Evolutionary conservation across 768 basidiomycete genomes (phyloP).

Genomic region (Boletus vermiculosoides): DNA sequence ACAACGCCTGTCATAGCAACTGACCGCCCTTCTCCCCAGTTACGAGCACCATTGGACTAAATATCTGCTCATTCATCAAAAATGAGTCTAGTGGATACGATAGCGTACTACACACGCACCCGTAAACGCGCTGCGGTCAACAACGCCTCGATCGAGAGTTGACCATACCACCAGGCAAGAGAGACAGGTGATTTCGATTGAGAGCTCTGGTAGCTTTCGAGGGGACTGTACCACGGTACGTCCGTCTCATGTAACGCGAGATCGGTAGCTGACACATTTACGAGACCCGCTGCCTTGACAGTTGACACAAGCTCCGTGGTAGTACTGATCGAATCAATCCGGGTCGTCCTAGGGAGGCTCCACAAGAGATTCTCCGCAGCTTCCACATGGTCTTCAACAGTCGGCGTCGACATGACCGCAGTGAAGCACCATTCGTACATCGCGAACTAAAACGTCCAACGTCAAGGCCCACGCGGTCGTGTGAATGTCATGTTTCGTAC

Average conservation of each 20-base stretch:
- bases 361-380: background rate
- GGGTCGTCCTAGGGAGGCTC: background rate
- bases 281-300: background rate
- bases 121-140: conserved; percentile 2
- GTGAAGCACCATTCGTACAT: conserved; percentile 9
- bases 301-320: background rate
- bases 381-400: background rate
- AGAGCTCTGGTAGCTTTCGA: background rate
- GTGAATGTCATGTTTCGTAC: background rate
- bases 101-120: background rate
- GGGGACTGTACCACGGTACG: conserved; percentile 6
- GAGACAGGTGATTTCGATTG: background rate
- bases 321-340: background rate
- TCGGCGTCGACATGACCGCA: background rate
- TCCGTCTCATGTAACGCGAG: background rate
- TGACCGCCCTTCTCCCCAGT: background rate
- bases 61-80: background rate
- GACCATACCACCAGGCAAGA: conserved; percentile 4
- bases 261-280: background rate
- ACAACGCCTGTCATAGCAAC: background rate
- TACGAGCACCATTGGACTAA: conserved; percentile 8
- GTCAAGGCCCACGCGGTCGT: background rate
- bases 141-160: conserved; percentile 5
- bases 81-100: background rate
- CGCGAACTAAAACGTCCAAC: background rate